Conservation (phyloP, 2,329 filamentous ascomycete genomes). For the Aspergillaceae sp. region DNA sequence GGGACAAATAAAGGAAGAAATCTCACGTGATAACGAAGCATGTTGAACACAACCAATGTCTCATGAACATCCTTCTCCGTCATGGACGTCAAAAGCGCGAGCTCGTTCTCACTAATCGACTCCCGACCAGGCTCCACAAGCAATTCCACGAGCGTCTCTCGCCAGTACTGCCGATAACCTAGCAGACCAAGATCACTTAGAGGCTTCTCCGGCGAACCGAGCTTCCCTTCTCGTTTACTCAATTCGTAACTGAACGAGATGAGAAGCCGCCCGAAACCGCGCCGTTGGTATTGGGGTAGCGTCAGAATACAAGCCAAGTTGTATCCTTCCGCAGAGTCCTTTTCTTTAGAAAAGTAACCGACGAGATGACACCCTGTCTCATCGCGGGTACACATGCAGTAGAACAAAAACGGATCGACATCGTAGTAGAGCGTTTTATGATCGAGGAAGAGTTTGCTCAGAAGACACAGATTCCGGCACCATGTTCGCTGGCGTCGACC, state of each 20-base stretch:
- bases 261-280: conserved; percentile 83
- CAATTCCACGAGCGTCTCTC: conserved; percentile 82
- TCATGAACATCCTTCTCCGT: conserved; percentile 96
- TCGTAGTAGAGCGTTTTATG: conserved; percentile 98
- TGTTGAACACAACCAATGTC: conserved; percentile 84
- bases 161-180: conserved; percentile 96
- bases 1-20: conserved; percentile 4
- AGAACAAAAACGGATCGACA: conserved; percentile 93
- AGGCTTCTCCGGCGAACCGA: conserved; percentile 94
- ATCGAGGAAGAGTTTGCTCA: conserved; percentile 95
- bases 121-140: conserved; percentile 63
- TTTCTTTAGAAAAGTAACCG: conserved; percentile 99
- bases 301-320: conserved; percentile 98
- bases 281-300: conserved; percentile 88
- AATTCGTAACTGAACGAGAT: conserved; percentile 98
- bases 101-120: conserved; percentile 69
- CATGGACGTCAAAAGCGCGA: conserved; percentile 77
- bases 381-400: conserved; percentile 91
- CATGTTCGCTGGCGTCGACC: conserved; percentile 97
- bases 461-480: conserved; percentile 91
- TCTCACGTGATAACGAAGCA: conserved; percentile 75
- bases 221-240: conserved; percentile 86
- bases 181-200: conserved; percentile 87
- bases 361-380: conserved; percentile 91
- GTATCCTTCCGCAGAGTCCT: conserved; percentile 92